Conservation (phyloP, 2,329 filamentous ascomycete genomes). For the Cryphonectria parasitica region DNA sequence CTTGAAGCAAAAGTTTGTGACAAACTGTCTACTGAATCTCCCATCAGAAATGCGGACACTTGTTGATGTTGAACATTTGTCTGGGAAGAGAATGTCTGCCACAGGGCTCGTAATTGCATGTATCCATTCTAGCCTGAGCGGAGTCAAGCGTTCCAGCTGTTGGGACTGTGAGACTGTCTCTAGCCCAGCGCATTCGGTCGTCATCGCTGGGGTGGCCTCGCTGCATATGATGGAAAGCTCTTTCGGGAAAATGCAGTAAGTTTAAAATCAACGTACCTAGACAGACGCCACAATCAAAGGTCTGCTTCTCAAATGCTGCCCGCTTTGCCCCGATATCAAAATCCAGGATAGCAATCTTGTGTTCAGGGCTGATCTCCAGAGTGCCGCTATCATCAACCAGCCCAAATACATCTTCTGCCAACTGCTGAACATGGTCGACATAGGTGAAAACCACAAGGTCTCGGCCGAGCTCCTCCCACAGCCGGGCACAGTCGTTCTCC, state of each 20-base stretch:
- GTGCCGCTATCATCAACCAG: constrained; percentile 52
- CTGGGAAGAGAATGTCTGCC: not conserved
- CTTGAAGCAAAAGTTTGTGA: not conserved
- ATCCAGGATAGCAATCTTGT: constrained; percentile 74
- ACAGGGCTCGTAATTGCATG: not conserved
- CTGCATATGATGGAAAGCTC: not conserved
- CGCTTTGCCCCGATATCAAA: constrained; percentile 77
- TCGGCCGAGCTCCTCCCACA: constrained; percentile 67
- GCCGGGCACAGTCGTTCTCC: constrained; percentile 51
- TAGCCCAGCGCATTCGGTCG: not conserved
- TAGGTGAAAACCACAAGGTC: constrained; percentile 65
- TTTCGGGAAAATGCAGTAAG: too few species aligned
- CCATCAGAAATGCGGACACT: not conserved
- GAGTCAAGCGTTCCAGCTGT: not conserved
- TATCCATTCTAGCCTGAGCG: not conserved
- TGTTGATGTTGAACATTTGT: too few species aligned
- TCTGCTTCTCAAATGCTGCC: constrained; percentile 78
- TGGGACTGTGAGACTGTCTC: not conserved
- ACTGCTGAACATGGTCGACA: constrained; percentile 65
- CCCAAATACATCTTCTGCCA: constrained; percentile 64
- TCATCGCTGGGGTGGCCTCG: not conserved
- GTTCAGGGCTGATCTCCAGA: constrained; percentile 56
- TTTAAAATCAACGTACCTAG: constrained; percentile 53
- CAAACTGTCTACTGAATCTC: not conserved
- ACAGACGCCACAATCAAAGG: constrained; percentile 87